Percentiles rank a stretch among this genome's conserved stretches.
Conservation (phyloP, 306 rosid genomes). For the Citrullus colocynthis region DNA sequence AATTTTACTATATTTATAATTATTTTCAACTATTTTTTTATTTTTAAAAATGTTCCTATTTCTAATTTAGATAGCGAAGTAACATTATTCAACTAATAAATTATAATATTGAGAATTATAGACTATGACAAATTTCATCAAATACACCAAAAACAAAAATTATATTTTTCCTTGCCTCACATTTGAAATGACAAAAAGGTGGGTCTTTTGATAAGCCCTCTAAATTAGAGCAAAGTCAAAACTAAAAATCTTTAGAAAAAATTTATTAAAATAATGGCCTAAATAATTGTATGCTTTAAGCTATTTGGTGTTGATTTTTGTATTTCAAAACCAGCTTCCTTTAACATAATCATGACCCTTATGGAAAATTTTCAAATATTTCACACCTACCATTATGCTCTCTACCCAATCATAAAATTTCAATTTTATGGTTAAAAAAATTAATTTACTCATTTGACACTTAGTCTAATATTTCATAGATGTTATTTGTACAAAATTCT, state of each 20-base stretch:
- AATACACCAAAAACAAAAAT: neutral
- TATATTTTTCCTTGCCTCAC: neutral
- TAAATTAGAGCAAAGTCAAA: neutral
- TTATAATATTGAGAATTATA: too few species aligned
- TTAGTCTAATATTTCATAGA: too few species aligned
- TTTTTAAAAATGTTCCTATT: too few species aligned
- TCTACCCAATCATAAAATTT: neutral
- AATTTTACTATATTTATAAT: too few species aligned
- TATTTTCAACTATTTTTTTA: too few species aligned
- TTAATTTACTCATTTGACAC: too few species aligned
- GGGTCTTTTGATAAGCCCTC: neutral
- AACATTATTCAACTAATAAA: too few species aligned
- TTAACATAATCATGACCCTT: neutral
- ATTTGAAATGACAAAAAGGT: neutral
- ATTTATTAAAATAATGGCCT: neutral
- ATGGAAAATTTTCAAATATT: neutral
- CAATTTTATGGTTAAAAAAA: neutral
- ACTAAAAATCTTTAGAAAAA: neutral
- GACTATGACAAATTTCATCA: neutral
- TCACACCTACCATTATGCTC: neutral
- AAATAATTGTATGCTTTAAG: neutral
- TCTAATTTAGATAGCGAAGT: too few species aligned
- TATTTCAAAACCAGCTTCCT: neutral
- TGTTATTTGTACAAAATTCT: too few species aligned
- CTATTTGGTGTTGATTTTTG: neutral